Percentiles rank a stretch among this genome's conserved stretches.
These are phyloP conservation scores for Sporothrix sp. DNA, from an alignment of 2,329 filamentous ascomycete species.

Conservation along the genomic window DNA sequence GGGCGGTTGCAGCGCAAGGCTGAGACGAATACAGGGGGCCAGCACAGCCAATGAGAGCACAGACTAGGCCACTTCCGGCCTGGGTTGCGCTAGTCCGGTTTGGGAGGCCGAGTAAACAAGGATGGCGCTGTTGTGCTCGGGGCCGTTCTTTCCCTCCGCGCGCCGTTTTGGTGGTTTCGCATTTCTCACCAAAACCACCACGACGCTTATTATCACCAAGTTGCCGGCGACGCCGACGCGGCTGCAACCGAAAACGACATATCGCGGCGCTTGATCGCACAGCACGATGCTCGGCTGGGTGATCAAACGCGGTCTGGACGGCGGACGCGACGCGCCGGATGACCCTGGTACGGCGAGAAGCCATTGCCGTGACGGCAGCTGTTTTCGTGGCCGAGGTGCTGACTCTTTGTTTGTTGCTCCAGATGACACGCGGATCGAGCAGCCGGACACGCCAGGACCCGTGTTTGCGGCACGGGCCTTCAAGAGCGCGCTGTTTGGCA, in stretches of 20 bases:
- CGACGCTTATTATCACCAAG: no score
- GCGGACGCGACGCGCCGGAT: constrained; percentile 16
- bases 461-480: constrained; percentile 57
- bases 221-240: not conserved
- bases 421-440: constrained; percentile 42
- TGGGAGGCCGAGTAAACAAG: constrained; percentile 23
- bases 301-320: constrained; percentile 37
- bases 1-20: not conserved
- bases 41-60: constrained; percentile 5
- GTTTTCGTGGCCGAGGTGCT: not conserved
- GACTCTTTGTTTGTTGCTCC: not conserved
- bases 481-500: constrained; percentile 54
- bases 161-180: not conserved
- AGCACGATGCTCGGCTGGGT: constrained; percentile 50
- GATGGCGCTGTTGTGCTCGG: not conserved
- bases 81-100: constrained; percentile 17
- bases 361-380: not conserved
- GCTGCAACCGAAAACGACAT: not conserved
- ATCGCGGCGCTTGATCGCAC: not conserved
- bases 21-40: not conserved
- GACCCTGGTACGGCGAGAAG: constrained; percentile 13
- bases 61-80: constrained; percentile 7
- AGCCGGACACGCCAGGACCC: constrained; percentile 55
- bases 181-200: not conserved
- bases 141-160: not conserved